phyloP scores from a whole-genome alignment of 2,329 filamentous ascomycete species.

The Fusarium mundagurra region DNA sequence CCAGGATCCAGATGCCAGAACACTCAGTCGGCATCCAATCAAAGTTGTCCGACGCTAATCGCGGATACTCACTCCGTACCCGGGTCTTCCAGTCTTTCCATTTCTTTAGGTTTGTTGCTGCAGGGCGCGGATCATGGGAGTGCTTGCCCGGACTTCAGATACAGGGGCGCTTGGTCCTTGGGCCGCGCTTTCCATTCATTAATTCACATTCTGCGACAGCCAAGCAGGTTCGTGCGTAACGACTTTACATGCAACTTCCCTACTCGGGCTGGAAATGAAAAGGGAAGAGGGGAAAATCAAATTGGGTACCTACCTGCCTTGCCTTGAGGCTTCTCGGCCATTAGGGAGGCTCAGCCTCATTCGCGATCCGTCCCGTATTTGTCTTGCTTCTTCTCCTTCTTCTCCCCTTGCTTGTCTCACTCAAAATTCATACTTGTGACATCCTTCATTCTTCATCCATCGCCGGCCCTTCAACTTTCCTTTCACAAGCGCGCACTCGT shows the following conservation, averaged over 20 bases:
- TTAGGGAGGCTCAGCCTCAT: conserved; percentile 25
- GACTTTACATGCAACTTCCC: conserved; percentile 30
- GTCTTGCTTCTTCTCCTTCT: not conserved
- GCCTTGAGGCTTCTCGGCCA: conserved; percentile 7
- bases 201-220: conserved; percentile 33
- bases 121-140: conserved; percentile 28
- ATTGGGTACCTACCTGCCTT: not conserved
- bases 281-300: conserved; percentile 4
- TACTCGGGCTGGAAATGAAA: conserved; percentile 24
- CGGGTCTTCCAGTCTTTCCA: not conserved
- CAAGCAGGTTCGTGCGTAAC: conserved; percentile 31
- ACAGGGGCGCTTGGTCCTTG: conserved; percentile 24
- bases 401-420: not conserved
- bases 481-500: not conserved
- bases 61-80: conserved; percentile 24
- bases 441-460: not conserved
- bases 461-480: not conserved
- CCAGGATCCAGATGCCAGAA: conserved; percentile 27
- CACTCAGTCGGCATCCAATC: conserved; percentile 21
- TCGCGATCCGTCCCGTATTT: conserved; percentile 27
- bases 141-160: conserved; percentile 20
- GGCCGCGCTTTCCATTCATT: conserved; percentile 38
- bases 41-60: conserved; percentile 20
- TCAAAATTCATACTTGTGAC: not conserved
- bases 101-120: conserved; percentile 5